phyloP scores from a whole-genome alignment of 805 yeast species.

The Danielia reshetovae region DNA sequence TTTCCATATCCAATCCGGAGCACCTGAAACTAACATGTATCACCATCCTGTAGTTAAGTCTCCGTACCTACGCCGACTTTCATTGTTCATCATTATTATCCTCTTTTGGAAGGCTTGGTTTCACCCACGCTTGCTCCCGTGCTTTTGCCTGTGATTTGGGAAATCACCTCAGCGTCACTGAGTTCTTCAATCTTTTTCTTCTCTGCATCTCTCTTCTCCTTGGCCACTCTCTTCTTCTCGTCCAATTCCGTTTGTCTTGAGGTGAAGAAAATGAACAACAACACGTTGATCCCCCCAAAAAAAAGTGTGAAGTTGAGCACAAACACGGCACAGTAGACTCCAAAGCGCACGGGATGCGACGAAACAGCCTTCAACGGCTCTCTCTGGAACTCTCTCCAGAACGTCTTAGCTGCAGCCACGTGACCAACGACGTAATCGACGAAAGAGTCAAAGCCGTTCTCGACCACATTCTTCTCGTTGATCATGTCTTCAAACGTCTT shows the following conservation, averaged over 20 bases:
- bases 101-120: too few species aligned
- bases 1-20: too few species aligned
- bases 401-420: constrained; percentile 24
- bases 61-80: too few species aligned
- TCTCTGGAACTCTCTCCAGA: constrained; percentile 34
- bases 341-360: constrained; percentile 48
- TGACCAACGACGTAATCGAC: constrained; percentile 20
- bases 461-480: constrained; percentile 15
- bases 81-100: too few species aligned
- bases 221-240: constrained; percentile 3
- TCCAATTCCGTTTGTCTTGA: constrained; percentile 4
- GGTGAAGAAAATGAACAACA: constrained; percentile 19
- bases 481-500: constrained; percentile 34
- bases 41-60: too few species aligned
- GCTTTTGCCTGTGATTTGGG: constrained; percentile 6
- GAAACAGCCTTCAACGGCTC: constrained; percentile 45
- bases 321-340: constrained; percentile 42
- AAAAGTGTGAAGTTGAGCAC: constrained; percentile 37
- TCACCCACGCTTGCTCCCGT: too few species aligned
- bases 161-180: constrained; percentile 11
- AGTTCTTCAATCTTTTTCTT: constrained; percentile 1
- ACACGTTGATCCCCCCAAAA: constrained; percentile 41
- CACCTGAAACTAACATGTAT: too few species aligned
- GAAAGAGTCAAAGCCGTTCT: constrained; percentile 17
- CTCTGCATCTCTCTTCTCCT: neutral